Percentiles rank a stretch among this genome's conserved stretches.
phyloP scores from a whole-genome alignment of 495 filamentous ascomycete genomes.

The Aspergillus coremiiformis region DNA sequence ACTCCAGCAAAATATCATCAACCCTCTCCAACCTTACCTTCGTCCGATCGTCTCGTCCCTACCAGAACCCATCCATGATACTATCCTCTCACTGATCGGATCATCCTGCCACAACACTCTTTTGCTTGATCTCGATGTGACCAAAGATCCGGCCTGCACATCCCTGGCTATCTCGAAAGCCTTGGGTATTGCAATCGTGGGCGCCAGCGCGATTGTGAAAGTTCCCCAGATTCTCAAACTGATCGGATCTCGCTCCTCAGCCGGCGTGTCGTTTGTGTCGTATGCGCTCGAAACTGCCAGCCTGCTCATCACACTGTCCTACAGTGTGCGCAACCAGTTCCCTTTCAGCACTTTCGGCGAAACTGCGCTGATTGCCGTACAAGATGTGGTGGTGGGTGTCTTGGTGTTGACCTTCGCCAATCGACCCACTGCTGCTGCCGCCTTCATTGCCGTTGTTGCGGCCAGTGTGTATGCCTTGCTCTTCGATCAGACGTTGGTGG shows the following conservation, averaged over 20 bases:
- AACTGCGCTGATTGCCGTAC: conserved; percentile 79
- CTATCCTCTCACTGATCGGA: conserved; percentile 73
- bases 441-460: conserved; percentile 70
- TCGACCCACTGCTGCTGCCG: conserved; percentile 51
- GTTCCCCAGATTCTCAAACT: conserved; percentile 93
- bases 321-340: conserved; percentile 82
- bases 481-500: conserved; percentile 59
- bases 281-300: conserved; percentile 85
- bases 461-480: conserved; percentile 56
- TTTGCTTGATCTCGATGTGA: conserved; percentile 69
- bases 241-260: conserved; percentile 64
- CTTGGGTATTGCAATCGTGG: conserved; percentile 87
- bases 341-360: conserved; percentile 96
- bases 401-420: conserved; percentile 77
- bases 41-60: conserved; percentile 74
- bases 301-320: conserved; percentile 79
- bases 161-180: conserved; percentile 85
- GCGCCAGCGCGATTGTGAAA: conserved; percentile 82
- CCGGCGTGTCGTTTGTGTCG: conserved; percentile 78
- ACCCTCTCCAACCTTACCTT: conserved; percentile 56
- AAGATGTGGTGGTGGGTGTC: conserved; percentile 82
- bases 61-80: conserved; percentile 66
- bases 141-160: conserved; percentile 62
- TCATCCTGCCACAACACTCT: conserved; percentile 75
- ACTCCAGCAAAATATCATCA: conserved; percentile 46